Percentiles rank a stretch among this genome's conserved stretches.
These are phyloP conservation scores for Saccharomycopsis synnaedendra DNA, from an alignment of 805 yeast genomes.

Conservation along the genomic window DNA sequence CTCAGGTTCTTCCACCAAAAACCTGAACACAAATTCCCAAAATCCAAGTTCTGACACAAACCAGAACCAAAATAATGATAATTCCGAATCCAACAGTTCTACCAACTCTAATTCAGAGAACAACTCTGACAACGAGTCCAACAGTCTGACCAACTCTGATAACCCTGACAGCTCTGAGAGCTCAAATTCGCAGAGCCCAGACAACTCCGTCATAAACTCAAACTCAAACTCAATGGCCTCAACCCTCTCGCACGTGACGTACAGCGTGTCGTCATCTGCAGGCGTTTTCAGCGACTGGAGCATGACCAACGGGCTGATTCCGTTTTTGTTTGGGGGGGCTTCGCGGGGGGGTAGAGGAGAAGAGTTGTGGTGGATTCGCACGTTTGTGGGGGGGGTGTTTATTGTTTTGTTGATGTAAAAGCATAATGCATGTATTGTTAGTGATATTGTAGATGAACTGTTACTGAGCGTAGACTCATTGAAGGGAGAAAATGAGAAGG, in stretches of 20 bases:
- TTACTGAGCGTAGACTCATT: too few relatives aligned
- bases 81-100: background rate
- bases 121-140: background rate
- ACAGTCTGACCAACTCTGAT: background rate
- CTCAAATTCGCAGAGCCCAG: background rate
- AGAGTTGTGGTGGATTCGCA: background rate
- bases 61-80: background rate
- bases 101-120: background rate
- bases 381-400: background rate
- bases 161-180: background rate
- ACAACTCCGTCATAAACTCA: background rate
- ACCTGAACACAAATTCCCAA: background rate
- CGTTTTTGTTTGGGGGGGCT: slow-evolving; percentile 1
- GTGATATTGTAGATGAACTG: too few relatives aligned
- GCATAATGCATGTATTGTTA: background rate
- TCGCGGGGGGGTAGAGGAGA: background rate
- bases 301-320: slow-evolving; percentile 3
- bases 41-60: background rate
- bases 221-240: background rate
- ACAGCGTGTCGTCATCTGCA: background rate
- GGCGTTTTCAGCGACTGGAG: slow-evolving; percentile 1
- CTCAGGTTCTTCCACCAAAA: background rate
- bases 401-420: background rate
- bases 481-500: too few relatives aligned
- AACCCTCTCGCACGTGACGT: background rate